These are phyloP conservation scores for Mycena vitilis DNA, from an alignment of 768 basidiomycete genomes.

Conservation along the genomic window DNA sequence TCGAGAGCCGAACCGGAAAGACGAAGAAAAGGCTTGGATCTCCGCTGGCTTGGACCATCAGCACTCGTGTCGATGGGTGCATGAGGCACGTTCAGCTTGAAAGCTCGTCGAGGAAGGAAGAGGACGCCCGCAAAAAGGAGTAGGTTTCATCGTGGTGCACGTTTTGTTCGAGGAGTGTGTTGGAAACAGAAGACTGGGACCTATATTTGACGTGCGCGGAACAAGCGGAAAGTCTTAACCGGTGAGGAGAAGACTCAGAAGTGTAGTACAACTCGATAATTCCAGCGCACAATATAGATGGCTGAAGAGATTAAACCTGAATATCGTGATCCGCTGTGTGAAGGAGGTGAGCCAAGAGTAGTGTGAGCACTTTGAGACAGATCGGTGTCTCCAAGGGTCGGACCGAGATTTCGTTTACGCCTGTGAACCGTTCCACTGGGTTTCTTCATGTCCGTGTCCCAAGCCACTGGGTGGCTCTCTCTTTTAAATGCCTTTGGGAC, in stretches of 20 bases:
- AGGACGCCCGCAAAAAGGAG: background rate
- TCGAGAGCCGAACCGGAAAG: constrained; percentile 20
- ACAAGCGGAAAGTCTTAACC: constrained; percentile 8
- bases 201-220: constrained; percentile 19
- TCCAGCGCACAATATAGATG: background rate
- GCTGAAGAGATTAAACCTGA: background rate
- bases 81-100: background rate
- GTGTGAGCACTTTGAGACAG: background rate
- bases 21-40: constrained; percentile 19
- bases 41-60: constrained; percentile 25
- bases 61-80: background rate
- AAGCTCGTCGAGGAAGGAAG: background rate
- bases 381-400: background rate
- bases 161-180: background rate
- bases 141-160: background rate
- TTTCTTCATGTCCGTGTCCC: constrained; percentile 24
- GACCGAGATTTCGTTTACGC: constrained; percentile 9
- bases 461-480: constrained; percentile 22
- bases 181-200: constrained; percentile 17
- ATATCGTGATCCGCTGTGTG: background rate
- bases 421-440: constrained; percentile 23
- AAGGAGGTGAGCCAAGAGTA: background rate
- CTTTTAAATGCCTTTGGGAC: constrained; percentile 30
- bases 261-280: background rate
- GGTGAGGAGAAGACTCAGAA: background rate